These are phyloP conservation scores for Eudorina sp. DNA, from an alignment of 139 green algal species.

Conservation along the genomic window DNA sequence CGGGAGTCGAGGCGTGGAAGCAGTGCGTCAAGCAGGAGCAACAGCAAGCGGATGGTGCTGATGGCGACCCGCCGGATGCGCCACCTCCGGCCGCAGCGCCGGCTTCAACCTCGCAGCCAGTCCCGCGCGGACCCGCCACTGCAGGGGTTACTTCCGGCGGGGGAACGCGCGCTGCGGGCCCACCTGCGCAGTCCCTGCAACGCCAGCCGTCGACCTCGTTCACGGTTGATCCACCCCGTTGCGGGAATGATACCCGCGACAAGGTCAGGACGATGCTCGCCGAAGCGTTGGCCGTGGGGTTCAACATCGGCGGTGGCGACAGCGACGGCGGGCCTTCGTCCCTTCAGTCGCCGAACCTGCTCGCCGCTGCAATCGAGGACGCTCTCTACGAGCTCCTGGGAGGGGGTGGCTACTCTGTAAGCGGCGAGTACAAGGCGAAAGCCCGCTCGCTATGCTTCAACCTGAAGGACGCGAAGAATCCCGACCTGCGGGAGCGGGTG, in stretches of 20 bases:
- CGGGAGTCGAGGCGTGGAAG: conserved; percentile 84
- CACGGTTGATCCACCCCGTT: conserved; percentile 39
- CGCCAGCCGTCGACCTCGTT: conserved; percentile 36
- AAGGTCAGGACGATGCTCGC: conserved; percentile 72
- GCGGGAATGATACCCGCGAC: conserved; percentile 70
- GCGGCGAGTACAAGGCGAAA: conserved; percentile 93
- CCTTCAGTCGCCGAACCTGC: conserved; percentile 45
- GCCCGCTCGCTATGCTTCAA: conserved; percentile 95
- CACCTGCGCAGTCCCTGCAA: background rate
- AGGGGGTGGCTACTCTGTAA: conserved; percentile 55
- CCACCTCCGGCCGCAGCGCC: background rate
- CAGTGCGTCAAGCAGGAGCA: conserved; percentile 67
- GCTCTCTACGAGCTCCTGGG: conserved; percentile 66
- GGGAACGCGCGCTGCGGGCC: background rate
- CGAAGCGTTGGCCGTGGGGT: conserved; percentile 53
- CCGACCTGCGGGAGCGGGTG: conserved; percentile 77
- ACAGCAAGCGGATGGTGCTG: background rate
- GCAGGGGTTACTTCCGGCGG: background rate
- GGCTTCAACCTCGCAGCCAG: background rate
- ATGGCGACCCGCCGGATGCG: too few relatives aligned
- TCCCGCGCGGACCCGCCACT: background rate
- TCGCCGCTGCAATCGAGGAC: conserved; percentile 66
- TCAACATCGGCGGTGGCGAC: background rate
- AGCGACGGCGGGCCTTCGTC: conserved; percentile 34
- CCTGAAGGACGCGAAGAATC: conserved; percentile 94